Conservation (phyloP, 2,329 filamentous ascomycete species). For the Alternaria ethzedia region DNA sequence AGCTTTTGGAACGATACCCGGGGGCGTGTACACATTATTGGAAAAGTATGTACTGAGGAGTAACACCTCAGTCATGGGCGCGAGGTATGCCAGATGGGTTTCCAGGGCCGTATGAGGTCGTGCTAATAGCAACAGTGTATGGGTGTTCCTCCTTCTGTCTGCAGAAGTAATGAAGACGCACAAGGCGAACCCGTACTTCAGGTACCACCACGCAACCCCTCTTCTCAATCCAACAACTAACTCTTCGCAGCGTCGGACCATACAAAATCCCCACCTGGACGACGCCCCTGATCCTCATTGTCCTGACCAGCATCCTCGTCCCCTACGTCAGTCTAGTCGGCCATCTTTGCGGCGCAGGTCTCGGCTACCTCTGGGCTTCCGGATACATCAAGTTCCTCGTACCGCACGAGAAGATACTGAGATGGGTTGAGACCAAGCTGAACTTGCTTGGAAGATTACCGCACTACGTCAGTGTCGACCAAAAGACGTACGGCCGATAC, state of each 20-base stretch:
- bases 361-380: constrained; percentile 88
- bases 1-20: constrained; percentile 68
- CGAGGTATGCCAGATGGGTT: constrained; percentile 65
- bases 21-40: constrained; percentile 77
- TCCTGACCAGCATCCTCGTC: constrained; percentile 77
- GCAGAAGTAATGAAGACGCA: constrained; percentile 87
- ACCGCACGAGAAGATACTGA: constrained; percentile 84
- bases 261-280: constrained; percentile 89
- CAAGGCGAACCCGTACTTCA: constrained; percentile 79
- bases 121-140: constrained; percentile 67
- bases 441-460: constrained; percentile 84
- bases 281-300: constrained; percentile 77
- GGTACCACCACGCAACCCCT: constrained; percentile 51
- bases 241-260: constrained; percentile 56
- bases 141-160: constrained; percentile 87
- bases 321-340: constrained; percentile 85
- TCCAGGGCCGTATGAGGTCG: rapidly evolving
- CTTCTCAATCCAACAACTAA: constrained; percentile 24
- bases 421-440: constrained; percentile 87
- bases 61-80: constrained; percentile 79
- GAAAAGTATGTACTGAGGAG: constrained; percentile 74
- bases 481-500: constrained; percentile 93
- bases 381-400: constrained; percentile 89
- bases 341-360: constrained; percentile 80
- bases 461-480: constrained; percentile 92